phyloP scores from a whole-genome alignment of 345 rosid species.

The Dovyalis caffra region DNA sequence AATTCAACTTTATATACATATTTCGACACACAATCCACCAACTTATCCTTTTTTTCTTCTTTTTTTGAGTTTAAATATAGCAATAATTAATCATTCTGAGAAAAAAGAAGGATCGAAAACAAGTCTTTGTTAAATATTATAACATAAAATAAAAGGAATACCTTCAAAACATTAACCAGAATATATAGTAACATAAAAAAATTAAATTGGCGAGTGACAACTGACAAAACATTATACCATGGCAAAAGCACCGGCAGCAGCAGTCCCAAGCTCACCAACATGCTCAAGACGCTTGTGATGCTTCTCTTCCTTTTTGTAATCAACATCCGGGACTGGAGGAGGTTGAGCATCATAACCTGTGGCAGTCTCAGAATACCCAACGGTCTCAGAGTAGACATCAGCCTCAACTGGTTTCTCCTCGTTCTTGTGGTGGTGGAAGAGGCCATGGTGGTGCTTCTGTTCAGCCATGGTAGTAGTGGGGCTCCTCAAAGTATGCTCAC shows the following conservation, averaged over 20 bases:
- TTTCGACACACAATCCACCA: too few relatives aligned
- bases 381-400: neutral
- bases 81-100: too few relatives aligned
- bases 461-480: conserved; percentile 42
- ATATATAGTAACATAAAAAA: too few relatives aligned
- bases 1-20: too few relatives aligned
- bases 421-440: conserved; percentile 2
- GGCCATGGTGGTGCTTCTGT: conserved; percentile 37
- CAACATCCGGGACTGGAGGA: conserved; percentile 20
- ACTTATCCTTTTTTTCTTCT: too few relatives aligned
- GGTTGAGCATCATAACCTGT: neutral
- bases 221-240: conserved; percentile 32
- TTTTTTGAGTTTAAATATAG: neutral
- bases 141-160: too few relatives aligned
- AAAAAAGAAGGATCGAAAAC: too few relatives aligned
- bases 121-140: too few relatives aligned
- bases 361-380: neutral
- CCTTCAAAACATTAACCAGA: too few relatives aligned
- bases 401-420: neutral
- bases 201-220: too few relatives aligned
- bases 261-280: conserved; percentile 41
- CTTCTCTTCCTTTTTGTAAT: conserved; percentile 56
- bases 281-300: conserved; percentile 62
- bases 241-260: conserved; percentile 50
- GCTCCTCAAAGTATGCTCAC: too few relatives aligned